phyloP scores from a whole-genome alignment of 495 filamentous ascomycete genomes.

The Aspergillus bertholletiae region DNA sequence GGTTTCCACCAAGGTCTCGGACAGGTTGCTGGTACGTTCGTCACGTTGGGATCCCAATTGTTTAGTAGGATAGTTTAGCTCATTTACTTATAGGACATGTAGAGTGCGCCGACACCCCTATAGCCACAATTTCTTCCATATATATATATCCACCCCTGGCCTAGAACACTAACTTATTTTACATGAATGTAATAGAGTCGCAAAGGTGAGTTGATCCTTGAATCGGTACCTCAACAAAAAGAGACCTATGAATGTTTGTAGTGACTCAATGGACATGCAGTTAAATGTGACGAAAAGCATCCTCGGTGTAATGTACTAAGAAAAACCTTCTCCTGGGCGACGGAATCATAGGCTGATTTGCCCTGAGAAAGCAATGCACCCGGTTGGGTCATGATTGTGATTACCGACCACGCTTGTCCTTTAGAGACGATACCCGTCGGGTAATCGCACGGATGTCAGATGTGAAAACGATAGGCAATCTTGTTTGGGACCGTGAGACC shows the following conservation, averaged over 20 bases:
- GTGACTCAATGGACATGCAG: conserved; percentile 18
- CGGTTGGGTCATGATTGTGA: conserved; percentile 55
- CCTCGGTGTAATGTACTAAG: conserved; percentile 48
- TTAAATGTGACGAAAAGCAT: conserved; percentile 52
- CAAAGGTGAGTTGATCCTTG: conserved; percentile 37
- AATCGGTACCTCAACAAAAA: not conserved
- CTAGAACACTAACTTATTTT: conserved; percentile 13
- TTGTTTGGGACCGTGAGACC: conserved; percentile 53
- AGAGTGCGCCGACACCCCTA: conserved; percentile 35
- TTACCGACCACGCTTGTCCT: conserved; percentile 53
- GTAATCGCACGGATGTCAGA: conserved; percentile 55
- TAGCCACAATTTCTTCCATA: not conserved
- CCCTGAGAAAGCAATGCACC: conserved; percentile 46
- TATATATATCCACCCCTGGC: too few relatives aligned
- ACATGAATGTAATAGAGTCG: conserved; percentile 36
- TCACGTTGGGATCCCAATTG: conserved; percentile 11
- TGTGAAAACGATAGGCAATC: conserved; percentile 43
- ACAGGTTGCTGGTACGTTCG: conserved; percentile 51
- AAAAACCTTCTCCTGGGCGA: not conserved
- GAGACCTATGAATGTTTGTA: not conserved
- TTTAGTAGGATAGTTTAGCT: conserved; percentile 9
- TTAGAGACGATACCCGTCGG: conserved; percentile 53
- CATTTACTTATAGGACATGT: conserved; percentile 40
- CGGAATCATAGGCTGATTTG: conserved; percentile 9
- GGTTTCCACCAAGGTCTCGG: conserved; percentile 50